Percentiles rank a stretch among this genome's conserved stretches.
Evolutionary conservation across 345 rosid genomes (phyloP).

Genomic region (Fremontodendron californicum): DNA sequence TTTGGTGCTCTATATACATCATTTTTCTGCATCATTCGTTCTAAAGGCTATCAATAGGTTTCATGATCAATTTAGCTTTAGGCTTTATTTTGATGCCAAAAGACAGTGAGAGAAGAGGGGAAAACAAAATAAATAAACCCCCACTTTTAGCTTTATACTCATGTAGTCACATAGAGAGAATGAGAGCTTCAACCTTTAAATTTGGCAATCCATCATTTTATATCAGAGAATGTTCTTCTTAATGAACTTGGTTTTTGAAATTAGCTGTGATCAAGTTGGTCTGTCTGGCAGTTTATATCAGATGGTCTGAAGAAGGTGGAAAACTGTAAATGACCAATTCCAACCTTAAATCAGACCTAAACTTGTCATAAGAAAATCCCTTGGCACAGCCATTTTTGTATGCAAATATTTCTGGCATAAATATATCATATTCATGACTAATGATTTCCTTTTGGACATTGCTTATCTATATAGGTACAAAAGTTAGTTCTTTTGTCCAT

Average conservation of each 20-base stretch:
- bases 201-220: neutral
- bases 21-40: slow-evolving; percentile 17
- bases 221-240: neutral
- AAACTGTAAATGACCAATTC: too few relatives aligned
- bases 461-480: neutral
- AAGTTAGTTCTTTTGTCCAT: neutral
- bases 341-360: neutral
- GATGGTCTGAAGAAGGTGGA: neutral
- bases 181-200: neutral
- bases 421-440: neutral
- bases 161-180: neutral
- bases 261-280: too few relatives aligned
- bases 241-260: neutral
- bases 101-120: neutral
- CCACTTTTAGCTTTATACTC: neutral
- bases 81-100: slow-evolving; percentile 12
- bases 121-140: neutral
- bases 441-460: neutral
- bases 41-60: slow-evolving; percentile 21
- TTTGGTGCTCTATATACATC: neutral
- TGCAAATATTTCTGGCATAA: neutral
- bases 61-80: slow-evolving; percentile 15
- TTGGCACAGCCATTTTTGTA: neutral
- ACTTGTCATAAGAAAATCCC: neutral
- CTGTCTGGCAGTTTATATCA: neutral